A percentile compares a stretch with the other conserved stretches of the same genome.
These are phyloP conservation scores for Hyaloperonospora brassicae DNA, from an alignment of 352 stramenopile genomes.

Conservation along the genomic window DNA sequence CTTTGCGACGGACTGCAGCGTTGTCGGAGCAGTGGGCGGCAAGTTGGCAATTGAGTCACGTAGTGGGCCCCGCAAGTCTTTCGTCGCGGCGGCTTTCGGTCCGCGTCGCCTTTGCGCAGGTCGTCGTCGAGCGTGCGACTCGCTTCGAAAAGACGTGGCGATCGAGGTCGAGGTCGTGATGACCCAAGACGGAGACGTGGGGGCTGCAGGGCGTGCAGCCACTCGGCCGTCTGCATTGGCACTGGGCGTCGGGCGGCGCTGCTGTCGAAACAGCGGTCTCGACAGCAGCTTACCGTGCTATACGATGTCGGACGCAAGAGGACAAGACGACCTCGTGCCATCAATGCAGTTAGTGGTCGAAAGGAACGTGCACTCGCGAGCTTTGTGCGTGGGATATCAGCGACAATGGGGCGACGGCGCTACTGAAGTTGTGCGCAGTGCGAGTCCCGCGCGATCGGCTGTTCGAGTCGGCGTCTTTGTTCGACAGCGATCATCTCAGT, in stretches of 20 bases:
- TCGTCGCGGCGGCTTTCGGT: too few relatives aligned
- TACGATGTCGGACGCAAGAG: not conserved
- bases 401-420: too few relatives aligned
- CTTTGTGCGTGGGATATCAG: not conserved
- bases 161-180: constrained; percentile 1
- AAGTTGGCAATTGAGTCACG: constrained; percentile 21
- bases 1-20: too few relatives aligned
- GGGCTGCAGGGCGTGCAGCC: too few relatives aligned
- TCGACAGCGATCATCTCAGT: too few relatives aligned
- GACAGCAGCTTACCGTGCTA: not conserved
- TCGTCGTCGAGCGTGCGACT: constrained; percentile 3
- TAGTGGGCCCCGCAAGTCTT: too few relatives aligned
- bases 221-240: too few relatives aligned
- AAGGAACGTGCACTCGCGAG: not conserved
- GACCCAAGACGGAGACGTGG: not conserved
- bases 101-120: not conserved
- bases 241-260: too few relatives aligned
- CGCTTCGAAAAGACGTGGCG: constrained; percentile 4
- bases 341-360: not conserved
- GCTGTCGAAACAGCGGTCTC: too few relatives aligned
- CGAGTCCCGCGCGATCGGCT: too few relatives aligned
- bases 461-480: too few relatives aligned
- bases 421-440: too few relatives aligned
- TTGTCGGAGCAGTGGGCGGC: not conserved
- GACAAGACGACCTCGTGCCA: not conserved